These are phyloP conservation scores for Cystobasidium ongulense DNA, from an alignment of 768 basidiomycete species.

Conservation along the genomic window DNA sequence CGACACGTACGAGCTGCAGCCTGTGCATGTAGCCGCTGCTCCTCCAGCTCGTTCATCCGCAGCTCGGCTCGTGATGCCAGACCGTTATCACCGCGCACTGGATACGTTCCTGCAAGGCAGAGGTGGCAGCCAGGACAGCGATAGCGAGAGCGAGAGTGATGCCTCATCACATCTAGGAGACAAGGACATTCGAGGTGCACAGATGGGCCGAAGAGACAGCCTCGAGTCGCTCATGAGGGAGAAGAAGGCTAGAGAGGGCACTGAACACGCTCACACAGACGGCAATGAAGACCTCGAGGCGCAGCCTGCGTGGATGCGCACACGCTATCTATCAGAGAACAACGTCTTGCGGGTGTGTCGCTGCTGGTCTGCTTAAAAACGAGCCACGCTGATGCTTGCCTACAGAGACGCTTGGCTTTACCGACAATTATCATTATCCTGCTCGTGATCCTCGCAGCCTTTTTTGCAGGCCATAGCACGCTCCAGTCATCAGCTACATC, in stretches of 20 bases:
- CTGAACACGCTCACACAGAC: neutral
- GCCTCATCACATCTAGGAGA: neutral
- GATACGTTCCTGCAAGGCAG: neutral
- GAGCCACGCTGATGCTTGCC: neutral
- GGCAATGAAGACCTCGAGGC: conserved; percentile 10
- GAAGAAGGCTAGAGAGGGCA: conserved; percentile 2
- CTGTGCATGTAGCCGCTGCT: neutral
- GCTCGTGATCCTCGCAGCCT: conserved; percentile 11
- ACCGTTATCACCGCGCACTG: neutral
- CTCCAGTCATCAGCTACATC: neutral
- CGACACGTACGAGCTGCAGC: neutral
- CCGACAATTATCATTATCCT: conserved; percentile 23
- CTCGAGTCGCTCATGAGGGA: neutral
- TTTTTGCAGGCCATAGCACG: conserved; percentile 11
- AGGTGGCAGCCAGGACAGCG: neutral
- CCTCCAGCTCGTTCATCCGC: neutral
- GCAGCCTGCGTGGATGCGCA: conserved; percentile 8
- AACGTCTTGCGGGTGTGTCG: neutral
- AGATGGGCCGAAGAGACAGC: neutral
- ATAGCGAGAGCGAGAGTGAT: neutral
- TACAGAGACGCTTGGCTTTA: conserved; percentile 11
- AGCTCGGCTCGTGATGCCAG: neutral
- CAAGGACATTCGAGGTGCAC: too few relatives aligned
- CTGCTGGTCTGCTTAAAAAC: neutral
- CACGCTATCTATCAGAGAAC: neutral